phyloP scores from a whole-genome alignment of 352 stramenopile genomes.

The Pythium phragmitis region DNA sequence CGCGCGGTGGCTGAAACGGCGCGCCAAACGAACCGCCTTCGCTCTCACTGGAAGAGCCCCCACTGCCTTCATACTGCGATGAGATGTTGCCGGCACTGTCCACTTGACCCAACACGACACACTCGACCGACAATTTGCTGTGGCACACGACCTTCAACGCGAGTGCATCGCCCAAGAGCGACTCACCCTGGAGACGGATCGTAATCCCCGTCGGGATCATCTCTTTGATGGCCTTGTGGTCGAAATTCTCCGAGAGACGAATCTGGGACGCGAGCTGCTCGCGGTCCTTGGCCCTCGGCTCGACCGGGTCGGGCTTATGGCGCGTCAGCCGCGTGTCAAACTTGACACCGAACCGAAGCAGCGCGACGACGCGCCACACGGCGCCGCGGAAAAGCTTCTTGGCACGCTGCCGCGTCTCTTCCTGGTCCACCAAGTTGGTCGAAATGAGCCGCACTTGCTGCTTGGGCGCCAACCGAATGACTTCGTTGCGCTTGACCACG shows the following conservation, averaged over 20 bases:
- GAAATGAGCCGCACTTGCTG: slow-evolving; percentile 84
- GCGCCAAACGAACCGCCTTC: slow-evolving; percentile 10
- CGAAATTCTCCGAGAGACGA: slow-evolving; percentile 85
- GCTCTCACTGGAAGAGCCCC: slow-evolving; percentile 31
- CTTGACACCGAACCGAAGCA: slow-evolving; percentile 86
- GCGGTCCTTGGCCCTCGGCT: slow-evolving; percentile 31
- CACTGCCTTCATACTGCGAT: slow-evolving; percentile 29
- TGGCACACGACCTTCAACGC: slow-evolving; percentile 80
- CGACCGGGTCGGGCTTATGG: slow-evolving; percentile 58
- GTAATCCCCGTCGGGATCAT: slow-evolving; percentile 88
- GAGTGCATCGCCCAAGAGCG: slow-evolving; percentile 69
- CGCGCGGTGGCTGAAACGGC: slow-evolving; percentile 25
- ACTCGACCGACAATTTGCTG: slow-evolving; percentile 85
- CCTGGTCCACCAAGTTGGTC: slow-evolving; percentile 85
- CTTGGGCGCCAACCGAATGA: slow-evolving; percentile 68
- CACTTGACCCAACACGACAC: slow-evolving; percentile 64
- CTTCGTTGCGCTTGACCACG: slow-evolving; percentile 72
- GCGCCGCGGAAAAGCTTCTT: slow-evolving; percentile 81
- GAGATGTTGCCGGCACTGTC: slow-evolving; percentile 27
- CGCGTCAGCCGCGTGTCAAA: slow-evolving; percentile 73
- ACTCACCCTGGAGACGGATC: slow-evolving; percentile 74
- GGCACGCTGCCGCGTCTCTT: slow-evolving; percentile 77
- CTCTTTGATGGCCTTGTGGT: slow-evolving; percentile 89
- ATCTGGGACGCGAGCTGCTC: slow-evolving; percentile 73
- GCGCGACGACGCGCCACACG: slow-evolving; percentile 85